phyloP scores from a whole-genome alignment of 2,329 filamentous ascomycete genomes.

The Dactylellina cionopaga region DNA sequence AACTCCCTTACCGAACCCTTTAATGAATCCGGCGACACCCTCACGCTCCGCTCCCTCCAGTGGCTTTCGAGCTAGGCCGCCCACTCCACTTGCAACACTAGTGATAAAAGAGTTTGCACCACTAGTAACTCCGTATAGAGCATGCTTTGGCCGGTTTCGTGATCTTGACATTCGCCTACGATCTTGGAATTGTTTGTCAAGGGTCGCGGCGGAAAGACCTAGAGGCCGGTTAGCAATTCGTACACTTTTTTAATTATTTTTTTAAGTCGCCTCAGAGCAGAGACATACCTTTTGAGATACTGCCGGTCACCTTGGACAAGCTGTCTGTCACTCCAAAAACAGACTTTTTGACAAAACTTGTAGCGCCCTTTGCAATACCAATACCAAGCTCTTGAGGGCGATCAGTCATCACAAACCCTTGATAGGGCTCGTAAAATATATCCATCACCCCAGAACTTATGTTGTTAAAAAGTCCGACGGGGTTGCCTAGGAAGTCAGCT shows the following conservation, averaged over 20 bases:
- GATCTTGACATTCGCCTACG: constrained; percentile 91
- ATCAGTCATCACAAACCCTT: constrained; percentile 95
- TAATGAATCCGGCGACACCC: constrained; percentile 92
- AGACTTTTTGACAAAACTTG: constrained; percentile 97
- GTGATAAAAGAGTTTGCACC: constrained; percentile 95
- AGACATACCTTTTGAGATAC: constrained; percentile 79
- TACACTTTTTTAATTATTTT: too few relatives aligned
- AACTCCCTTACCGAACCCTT: constrained; percentile 94
- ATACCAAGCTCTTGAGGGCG: constrained; percentile 92
- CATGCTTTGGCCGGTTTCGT: constrained; percentile 94
- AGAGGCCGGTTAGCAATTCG: not conserved
- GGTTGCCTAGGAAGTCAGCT: constrained; percentile 96
- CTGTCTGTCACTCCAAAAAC: constrained; percentile 98
- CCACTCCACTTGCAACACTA: constrained; percentile 91
- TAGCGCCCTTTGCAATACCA: constrained; percentile 94
- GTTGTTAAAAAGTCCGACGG: constrained; percentile 97
- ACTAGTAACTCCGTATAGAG: constrained; percentile 92
- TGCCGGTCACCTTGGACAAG: constrained; percentile 96
- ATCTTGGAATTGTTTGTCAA: constrained; percentile 99
- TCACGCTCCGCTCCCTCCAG: constrained; percentile 96
- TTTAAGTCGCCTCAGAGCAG: not conserved
- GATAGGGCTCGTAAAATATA: constrained; percentile 99
- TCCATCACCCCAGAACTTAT: constrained; percentile 96
- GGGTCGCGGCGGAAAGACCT: constrained; percentile 86
- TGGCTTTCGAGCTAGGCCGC: constrained; percentile 90